A percentile compares a stretch with the other conserved stretches of the same genome.
Evolutionary conservation across 2,329 filamentous ascomycete genomes (phyloP).

Genomic region (Exophiala xenobiotica): DNA sequence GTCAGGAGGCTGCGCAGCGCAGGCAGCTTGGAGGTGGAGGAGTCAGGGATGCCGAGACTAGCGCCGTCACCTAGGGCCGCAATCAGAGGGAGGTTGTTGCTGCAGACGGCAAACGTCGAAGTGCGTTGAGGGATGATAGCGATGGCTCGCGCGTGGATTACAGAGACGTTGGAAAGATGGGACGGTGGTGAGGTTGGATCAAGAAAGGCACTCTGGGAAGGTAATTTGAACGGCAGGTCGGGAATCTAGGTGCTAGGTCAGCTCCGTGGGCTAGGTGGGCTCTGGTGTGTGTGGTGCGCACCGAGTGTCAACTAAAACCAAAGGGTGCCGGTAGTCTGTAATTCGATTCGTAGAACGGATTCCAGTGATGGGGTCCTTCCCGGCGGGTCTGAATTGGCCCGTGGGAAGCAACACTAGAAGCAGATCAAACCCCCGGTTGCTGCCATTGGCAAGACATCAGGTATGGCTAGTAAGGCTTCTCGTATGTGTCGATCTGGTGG

Average conservation of each 20-base stretch:
- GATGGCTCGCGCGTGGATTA: background rate
- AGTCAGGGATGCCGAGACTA: constrained; percentile 23
- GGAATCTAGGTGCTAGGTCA: background rate
- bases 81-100: background rate
- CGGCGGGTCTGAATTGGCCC: constrained; percentile 9
- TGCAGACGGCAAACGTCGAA: background rate
- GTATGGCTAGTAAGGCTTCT: background rate
- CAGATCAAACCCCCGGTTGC: constrained; percentile 1
- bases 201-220: constrained; percentile 9
- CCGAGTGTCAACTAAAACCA: background rate
- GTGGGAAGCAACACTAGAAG: constrained; percentile 7
- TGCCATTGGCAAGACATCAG: background rate
- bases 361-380: constrained; percentile 11
- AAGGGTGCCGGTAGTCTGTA: background rate
- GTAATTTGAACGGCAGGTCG: constrained; percentile 9
- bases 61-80: constrained; percentile 7
- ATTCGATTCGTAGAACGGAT: constrained; percentile 1
- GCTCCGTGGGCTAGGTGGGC: background rate
- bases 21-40: constrained; percentile 23
- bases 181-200: constrained; percentile 21
- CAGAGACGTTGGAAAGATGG: background rate
- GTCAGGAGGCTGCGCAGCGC: constrained; percentile 17
- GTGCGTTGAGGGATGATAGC: background rate
- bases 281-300: background rate
- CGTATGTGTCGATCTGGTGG: no score